Base-by-base conservation (phyloP, 169 alveolate genomes). In the Cyclospora cayetanensis region DNA sequence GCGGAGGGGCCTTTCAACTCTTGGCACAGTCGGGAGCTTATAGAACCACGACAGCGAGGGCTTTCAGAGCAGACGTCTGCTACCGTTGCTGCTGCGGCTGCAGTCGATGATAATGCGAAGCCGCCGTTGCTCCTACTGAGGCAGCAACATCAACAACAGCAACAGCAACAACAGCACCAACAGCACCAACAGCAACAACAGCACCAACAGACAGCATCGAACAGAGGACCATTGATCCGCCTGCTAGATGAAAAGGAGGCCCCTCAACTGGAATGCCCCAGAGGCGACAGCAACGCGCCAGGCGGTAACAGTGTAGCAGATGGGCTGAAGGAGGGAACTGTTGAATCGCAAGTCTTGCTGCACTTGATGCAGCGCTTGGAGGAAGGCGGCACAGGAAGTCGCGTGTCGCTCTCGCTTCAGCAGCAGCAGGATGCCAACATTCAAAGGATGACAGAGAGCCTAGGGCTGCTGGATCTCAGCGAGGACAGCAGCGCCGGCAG, bases 391-490 rank as follows among this genome's bases (percentile, higher is more conserved):
- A 27, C 84, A 9, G 37, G 9, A 60, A 25, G 63, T 12, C 84
- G 41, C 53, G 60, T 41, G 42, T 29, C 84, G 0, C 12, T 72
- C 9, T 53, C 53, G 4, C 80, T 31, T 41, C 84, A 72, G 84
- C 84, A 72, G 84, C 84, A 72, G 84, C 84, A 72, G 60, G 84
- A 72, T 18, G 60, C 84, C 3, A 72, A 41, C 84, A 72, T 72
- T 25, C 27, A 72, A 42, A 53, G 84, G 22, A 72, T 72, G 63
- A 37, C 84, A 22, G 84, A 72, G 60, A 72, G 84, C 60, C 84
- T 72, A 25, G 84, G 84, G 37, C 84, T 72, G 84, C 52, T 72
- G 84, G 84, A 72, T 15, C 11, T 72, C 63, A 22, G 63, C 53
- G 84, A 72, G 29, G 60, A 46, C 60, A 46, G 60, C 60, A 46